A percentile compares a stretch with the other conserved stretches of the same genome.
These are phyloP conservation scores for Yamadazyma sp. DNA, from an alignment of 1,139 yeast genomes.

Conservation along the genomic window DNA sequence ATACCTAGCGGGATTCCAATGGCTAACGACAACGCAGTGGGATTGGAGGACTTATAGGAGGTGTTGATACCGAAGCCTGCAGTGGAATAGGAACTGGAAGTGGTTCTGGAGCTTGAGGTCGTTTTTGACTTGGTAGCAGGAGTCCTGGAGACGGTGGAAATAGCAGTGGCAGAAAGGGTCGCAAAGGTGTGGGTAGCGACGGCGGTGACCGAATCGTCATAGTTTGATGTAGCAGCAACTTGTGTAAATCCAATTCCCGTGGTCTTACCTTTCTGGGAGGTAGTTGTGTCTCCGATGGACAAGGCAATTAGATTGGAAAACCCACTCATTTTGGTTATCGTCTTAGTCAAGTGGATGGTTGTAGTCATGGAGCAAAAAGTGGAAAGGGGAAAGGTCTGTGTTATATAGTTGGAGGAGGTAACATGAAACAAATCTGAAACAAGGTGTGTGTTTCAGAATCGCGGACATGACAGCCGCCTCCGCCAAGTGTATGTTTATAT, in stretches of 20 bases:
- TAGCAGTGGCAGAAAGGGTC: not conserved
- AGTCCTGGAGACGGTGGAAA: not conserved
- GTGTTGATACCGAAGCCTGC: not conserved
- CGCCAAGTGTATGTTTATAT: not conserved
- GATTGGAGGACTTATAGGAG: conserved; percentile 5
- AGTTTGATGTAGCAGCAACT: too few relatives aligned
- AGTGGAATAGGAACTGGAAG: not conserved
- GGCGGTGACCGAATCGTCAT: too few relatives aligned
- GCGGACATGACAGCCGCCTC: too few relatives aligned
- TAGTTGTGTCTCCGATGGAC: not conserved
- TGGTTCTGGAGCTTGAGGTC: not conserved
- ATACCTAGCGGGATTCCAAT: conserved; percentile 45
- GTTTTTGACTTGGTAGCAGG: not conserved
- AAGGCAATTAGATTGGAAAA: conserved; percentile 6
- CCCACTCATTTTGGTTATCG: conserved; percentile 6
- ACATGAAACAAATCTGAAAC: conserved; percentile 11
- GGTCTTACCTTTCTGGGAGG: not conserved
- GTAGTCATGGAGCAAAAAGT: not conserved
- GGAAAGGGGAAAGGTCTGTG: not conserved
- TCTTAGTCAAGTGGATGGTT: not conserved
- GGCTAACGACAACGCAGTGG: conserved; percentile 36
- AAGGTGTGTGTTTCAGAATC: conserved; percentile 5
- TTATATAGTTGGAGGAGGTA: conserved; percentile 4
- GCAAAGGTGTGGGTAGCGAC: not conserved
- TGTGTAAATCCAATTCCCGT: not conserved